Evolutionary conservation across 2,329 filamentous ascomycete species (phyloP), one percentile per base, ranked within the genome.

Genomic region (Lomentospora prolificans): DNA sequence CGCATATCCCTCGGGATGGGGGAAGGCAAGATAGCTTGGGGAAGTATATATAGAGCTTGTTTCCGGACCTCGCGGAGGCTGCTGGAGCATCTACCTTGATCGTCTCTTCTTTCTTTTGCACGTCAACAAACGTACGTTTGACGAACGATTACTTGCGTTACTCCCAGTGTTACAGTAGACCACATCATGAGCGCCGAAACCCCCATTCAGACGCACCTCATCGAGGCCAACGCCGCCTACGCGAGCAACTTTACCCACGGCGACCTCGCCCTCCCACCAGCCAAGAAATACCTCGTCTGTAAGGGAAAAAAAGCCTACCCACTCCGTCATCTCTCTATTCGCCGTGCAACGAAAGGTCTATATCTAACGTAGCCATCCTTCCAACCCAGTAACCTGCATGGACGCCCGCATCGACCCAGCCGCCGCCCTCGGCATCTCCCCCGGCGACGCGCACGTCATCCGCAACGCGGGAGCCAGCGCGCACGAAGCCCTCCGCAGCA

Each of bases 391-490:
- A 14, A 33, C 27, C 19, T 52, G 27, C 25, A 52, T 33, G 50
- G 31, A 52, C 50, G 28, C 27, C 9, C 27, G 33, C n/a, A 73
- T 84, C 62, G 78, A 92, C 62, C 82, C 88, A 0, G 77, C 81
- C 3, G 72, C 78, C 10, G 85, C 85, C 1, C 85, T 90, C 55
- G 85, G 84, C 7, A 85, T 91, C 57, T 72, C 77, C 19, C 78
- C 89, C 17, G 88, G 89, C 41, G 86, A 90, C 60, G 89, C 88
- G 0, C 88, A 94, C 68, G 81, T 90, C 30, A 85, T 90, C 58
- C 82, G 87, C 57, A 86, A 86, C 59, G 80, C 79, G 4, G 79
- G 79, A 8, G 82, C 69, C 2, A 76, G 72, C 41, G 81, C 76
- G 2, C 70, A 69, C 33, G 84, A 87, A 53, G 81, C 80, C 1